phyloP scores from a whole-genome alignment of 306 rosid genomes.

The Trifolium fragiferum region DNA sequence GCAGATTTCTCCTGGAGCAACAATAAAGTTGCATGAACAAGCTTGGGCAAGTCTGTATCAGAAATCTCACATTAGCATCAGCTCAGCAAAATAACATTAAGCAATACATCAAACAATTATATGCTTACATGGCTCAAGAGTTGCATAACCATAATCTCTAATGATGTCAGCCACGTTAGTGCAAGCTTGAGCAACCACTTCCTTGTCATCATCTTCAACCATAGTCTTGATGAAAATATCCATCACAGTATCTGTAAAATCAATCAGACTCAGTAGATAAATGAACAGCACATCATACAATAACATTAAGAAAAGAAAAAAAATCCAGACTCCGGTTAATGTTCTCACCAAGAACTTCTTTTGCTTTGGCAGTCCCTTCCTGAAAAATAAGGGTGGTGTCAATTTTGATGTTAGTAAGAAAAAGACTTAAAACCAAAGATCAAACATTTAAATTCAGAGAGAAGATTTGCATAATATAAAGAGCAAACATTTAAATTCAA shows the following conservation, averaged over 20 bases:
- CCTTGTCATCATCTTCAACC: constrained; percentile 96
- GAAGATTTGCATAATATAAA: too few relatives aligned
- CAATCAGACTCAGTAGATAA: constrained; percentile 20
- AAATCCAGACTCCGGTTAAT: constrained; percentile 35
- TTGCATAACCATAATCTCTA: constrained; percentile 79
- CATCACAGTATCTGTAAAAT: constrained; percentile 78
- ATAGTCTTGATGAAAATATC: constrained; percentile 77
- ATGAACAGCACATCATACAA: not conserved
- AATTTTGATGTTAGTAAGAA: constrained; percentile 18
- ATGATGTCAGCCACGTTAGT: constrained; percentile 80
- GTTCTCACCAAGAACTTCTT: constrained; percentile 74
- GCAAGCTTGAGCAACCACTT: constrained; percentile 96
- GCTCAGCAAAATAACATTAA: constrained; percentile 38
- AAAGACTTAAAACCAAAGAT: constrained; percentile 25
- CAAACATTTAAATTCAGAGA: constrained; percentile 20
- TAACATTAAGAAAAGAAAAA: constrained; percentile 3
- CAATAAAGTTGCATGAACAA: constrained; percentile 78
- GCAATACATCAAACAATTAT: constrained; percentile 9
- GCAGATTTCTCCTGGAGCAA: constrained; percentile 86
- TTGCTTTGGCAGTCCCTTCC: constrained; percentile 83
- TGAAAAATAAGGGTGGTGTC: constrained; percentile 51
- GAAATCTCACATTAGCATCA: constrained; percentile 38
- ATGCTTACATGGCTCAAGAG: constrained; percentile 87
- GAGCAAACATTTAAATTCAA: too few relatives aligned
- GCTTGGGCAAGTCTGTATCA: constrained; percentile 63